These are phyloP conservation scores for Paraphysoderma sedebokerense DNA, from an alignment of 371 early-diverging fungal species.

Conservation along the genomic window DNA sequence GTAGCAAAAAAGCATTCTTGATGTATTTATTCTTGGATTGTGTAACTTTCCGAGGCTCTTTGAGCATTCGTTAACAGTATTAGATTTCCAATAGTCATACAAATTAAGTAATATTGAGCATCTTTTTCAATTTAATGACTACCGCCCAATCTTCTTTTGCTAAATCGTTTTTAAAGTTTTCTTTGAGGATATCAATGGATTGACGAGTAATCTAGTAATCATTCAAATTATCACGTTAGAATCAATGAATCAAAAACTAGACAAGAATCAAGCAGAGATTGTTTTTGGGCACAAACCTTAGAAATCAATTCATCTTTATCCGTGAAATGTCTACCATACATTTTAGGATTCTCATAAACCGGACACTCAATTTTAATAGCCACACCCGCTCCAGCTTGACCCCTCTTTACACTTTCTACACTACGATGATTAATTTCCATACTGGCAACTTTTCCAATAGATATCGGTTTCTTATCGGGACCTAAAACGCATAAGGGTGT, in stretches of 20 bases:
- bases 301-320: slow-evolving; percentile 64
- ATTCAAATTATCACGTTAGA: not conserved
- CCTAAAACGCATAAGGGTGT: slow-evolving; percentile 93
- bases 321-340: slow-evolving; percentile 91
- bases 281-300: slow-evolving; percentile 5
- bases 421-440: slow-evolving; percentile 95
- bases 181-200: slow-evolving; percentile 95
- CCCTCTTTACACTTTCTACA: slow-evolving; percentile 67
- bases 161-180: slow-evolving; percentile 88
- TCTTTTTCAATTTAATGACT: slow-evolving; percentile 62
- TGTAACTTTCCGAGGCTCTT: too few relatives aligned
- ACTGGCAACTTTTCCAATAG: slow-evolving; percentile 84
- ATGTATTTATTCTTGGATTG: too few relatives aligned
- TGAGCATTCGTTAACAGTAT: too few relatives aligned
- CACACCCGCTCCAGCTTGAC: slow-evolving; percentile 71
- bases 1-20: too few relatives aligned
- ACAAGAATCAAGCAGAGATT: too few relatives aligned
- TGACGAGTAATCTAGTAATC: slow-evolving; percentile 60
- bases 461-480: slow-evolving; percentile 15
- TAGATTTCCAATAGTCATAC: too few relatives aligned
- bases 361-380: slow-evolving; percentile 94
- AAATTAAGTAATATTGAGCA: slow-evolving; percentile 15
- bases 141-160: slow-evolving; percentile 86
- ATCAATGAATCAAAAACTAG: not conserved
- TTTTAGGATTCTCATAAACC: slow-evolving; percentile 69